A percentile compares a stretch with the other conserved stretches of the same genome.
Conservation (phyloP, 192 early-diverging fungal genomes). For the Linnemannia schmuckeri region DNA sequence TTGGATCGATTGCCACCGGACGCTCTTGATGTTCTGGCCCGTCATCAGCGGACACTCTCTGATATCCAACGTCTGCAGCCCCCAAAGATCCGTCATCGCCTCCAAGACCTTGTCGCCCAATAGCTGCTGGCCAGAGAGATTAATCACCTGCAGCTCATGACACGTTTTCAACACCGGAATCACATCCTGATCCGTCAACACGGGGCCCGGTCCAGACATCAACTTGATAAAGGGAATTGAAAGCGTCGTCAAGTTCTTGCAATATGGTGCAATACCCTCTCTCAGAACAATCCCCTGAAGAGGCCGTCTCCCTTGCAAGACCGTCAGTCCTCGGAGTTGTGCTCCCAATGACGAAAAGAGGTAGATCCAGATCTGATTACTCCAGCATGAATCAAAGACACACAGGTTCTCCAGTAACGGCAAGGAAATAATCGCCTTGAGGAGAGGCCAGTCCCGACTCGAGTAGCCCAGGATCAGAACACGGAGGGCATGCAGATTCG, state of each 20-base stretch:
- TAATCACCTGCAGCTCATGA: conserved; percentile 44
- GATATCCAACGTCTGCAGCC: conserved; percentile 45
- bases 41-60: conserved; percentile 45
- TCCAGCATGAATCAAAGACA: conserved; percentile 55
- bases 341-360: conserved; percentile 30
- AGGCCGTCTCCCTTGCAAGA: conserved; percentile 43
- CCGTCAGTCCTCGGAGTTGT: conserved; percentile 39
- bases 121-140: conserved; percentile 35
- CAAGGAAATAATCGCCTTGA: conserved; percentile 43
- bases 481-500: conserved; percentile 25
- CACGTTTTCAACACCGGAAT: conserved; percentile 52
- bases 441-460: conserved; percentile 52
- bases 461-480: conserved; percentile 48
- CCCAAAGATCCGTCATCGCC: conserved; percentile 47
- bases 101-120: conserved; percentile 35
- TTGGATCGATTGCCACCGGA: conserved; percentile 51
- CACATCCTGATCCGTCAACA: conserved; percentile 38
- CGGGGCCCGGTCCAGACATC: conserved; percentile 37
- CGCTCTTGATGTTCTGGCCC: conserved; percentile 33
- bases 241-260: conserved; percentile 38
- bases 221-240: conserved; percentile 52
- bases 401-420: conserved; percentile 37
- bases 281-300: conserved; percentile 37
- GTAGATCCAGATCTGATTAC: conserved; percentile 56
- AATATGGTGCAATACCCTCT: conserved; percentile 41